Evolutionary conservation across 202 grass and related monocot genomes (phyloP).

Genomic region (Brachypodium distachyon): DNA sequence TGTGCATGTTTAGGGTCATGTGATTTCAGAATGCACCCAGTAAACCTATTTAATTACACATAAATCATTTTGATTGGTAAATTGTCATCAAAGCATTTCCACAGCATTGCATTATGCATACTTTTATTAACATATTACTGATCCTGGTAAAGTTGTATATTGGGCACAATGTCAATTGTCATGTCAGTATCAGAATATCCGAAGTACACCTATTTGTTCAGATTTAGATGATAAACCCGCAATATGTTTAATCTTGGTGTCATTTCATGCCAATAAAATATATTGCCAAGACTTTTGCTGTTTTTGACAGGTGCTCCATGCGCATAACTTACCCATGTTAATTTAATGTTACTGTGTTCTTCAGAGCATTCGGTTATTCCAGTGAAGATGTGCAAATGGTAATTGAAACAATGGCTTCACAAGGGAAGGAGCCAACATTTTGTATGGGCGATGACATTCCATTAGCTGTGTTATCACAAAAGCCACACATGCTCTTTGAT

Average conservation of each 20-base stretch:
- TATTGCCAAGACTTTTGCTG: background rate
- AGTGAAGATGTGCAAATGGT: slow-evolving; percentile 99
- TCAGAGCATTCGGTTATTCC: slow-evolving; percentile 98
- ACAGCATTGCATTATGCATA: background rate
- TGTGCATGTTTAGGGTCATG: too few species aligned
- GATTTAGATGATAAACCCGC: background rate
- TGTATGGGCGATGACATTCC: slow-evolving; percentile 99
- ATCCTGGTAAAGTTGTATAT: too few species aligned
- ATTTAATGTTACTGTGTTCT: slow-evolving; percentile 20
- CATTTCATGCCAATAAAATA: slow-evolving; percentile 12
- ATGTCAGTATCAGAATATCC: background rate
- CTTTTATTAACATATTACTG: too few species aligned
- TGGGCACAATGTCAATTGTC: too few species aligned
- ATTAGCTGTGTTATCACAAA: slow-evolving; percentile 85
- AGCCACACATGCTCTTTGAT: slow-evolving; percentile 83
- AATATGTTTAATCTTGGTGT: slow-evolving; percentile 4
- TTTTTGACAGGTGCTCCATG: background rate
- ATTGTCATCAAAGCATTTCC: background rate
- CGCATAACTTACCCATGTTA: slow-evolving; percentile 1
- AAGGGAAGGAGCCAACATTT: slow-evolving; percentile 99
- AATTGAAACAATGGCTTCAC: slow-evolving; percentile 98
- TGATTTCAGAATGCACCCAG: background rate
- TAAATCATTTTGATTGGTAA: background rate
- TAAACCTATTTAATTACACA: background rate
- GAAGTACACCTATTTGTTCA: slow-evolving; percentile 3